Conservation (phyloP, 768 basidiomycete species). For the Gyrodon lividus region DNA sequence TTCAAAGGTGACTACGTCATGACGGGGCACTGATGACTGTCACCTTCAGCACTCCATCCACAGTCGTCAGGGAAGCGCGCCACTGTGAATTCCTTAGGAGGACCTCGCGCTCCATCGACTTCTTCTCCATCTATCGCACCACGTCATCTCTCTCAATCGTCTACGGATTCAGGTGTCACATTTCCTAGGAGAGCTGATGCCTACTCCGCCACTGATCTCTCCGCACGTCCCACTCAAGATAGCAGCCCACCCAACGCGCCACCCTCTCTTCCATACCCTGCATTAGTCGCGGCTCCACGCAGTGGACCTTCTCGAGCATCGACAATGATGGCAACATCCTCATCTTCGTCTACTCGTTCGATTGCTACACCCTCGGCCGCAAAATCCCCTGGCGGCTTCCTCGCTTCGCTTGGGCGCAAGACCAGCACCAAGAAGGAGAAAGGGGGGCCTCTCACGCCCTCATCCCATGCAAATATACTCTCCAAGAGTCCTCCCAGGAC, state of each 20-base stretch:
- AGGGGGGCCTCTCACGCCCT: slow-evolving; percentile 20
- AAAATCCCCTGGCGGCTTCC: slow-evolving; percentile 60
- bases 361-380: slow-evolving; percentile 39
- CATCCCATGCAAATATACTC: slow-evolving; percentile 36
- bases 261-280: slow-evolving; percentile 73
- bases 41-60: slow-evolving; percentile 18
- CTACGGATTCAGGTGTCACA: slow-evolving; percentile 72
- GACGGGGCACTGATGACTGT: slow-evolving; percentile 4
- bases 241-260: slow-evolving; percentile 53
- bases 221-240: slow-evolving; percentile 45
- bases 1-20: background rate
- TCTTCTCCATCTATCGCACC: slow-evolving; percentile 50
- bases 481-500: slow-evolving; percentile 37
- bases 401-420: slow-evolving; percentile 73
- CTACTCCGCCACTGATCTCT: slow-evolving; percentile 72
- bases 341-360: slow-evolving; percentile 49
- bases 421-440: slow-evolving; percentile 51
- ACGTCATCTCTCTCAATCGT: slow-evolving; percentile 68
- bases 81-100: slow-evolving; percentile 19
- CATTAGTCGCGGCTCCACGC: slow-evolving; percentile 45
- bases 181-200: slow-evolving; percentile 83
- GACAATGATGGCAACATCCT: slow-evolving; percentile 37
- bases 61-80: slow-evolving; percentile 28
- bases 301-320: slow-evolving; percentile 29
- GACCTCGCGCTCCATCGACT: slow-evolving; percentile 35